phyloP scores from a whole-genome alignment of 2,329 filamentous ascomycete genomes.

The Nemania sp. region DNA sequence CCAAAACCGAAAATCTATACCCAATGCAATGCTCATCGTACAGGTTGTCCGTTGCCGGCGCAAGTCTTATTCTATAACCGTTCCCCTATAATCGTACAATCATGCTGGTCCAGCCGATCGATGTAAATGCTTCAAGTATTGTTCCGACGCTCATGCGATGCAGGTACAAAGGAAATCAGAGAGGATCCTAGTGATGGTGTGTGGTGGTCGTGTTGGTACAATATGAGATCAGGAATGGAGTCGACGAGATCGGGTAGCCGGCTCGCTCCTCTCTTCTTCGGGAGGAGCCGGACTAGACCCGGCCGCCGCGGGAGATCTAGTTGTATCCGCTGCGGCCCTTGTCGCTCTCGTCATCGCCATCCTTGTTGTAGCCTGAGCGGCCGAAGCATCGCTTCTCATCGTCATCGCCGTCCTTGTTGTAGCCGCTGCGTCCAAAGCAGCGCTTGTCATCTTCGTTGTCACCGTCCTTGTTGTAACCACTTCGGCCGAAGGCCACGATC shows the following conservation, averaged over 20 bases:
- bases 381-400: constrained; percentile 25
- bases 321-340: constrained; percentile 26
- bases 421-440: constrained; percentile 39
- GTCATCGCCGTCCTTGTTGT: constrained; percentile 41
- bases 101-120: constrained; percentile 28
- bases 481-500: constrained; percentile 47
- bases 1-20: constrained; percentile 26
- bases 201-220: constrained; percentile 33
- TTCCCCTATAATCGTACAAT: constrained; percentile 29
- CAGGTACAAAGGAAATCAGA: constrained; percentile 28
- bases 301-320: constrained; percentile 12
- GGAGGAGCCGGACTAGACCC: constrained; percentile 13
- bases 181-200: constrained; percentile 14
- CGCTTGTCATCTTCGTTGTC: constrained; percentile 44
- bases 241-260: constrained; percentile 9
- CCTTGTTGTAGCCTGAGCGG: constrained; percentile 30
- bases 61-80: constrained; percentile 18
- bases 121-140: constrained; percentile 31
- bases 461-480: constrained; percentile 51
- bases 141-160: constrained; percentile 26
- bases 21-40: constrained; percentile 25
- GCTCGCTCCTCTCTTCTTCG: constrained; percentile 13
- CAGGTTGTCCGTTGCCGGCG: constrained; percentile 29
- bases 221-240: constrained; percentile 2
- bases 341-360: constrained; percentile 26